Evolutionary conservation across 139 green algal species (phyloP).

Genomic region (Choricystis sp.): DNA sequence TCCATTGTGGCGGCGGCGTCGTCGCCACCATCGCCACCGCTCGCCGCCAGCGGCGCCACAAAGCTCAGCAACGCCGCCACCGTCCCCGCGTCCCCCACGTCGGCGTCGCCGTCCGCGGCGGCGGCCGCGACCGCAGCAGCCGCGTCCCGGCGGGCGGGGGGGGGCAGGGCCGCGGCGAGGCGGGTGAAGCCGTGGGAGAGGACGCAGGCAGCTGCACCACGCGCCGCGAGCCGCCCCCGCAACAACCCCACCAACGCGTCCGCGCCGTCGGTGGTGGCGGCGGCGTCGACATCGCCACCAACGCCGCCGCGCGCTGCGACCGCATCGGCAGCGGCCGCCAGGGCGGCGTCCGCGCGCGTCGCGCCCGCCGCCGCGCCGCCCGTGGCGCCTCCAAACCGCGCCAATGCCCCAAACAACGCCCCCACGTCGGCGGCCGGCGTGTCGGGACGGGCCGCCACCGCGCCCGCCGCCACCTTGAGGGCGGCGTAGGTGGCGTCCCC

Average conservation of each 20-base stretch:
- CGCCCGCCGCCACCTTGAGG: slow-evolving; percentile 32
- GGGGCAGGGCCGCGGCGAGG: background rate
- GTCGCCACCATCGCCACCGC: background rate
- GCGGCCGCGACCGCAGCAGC: background rate
- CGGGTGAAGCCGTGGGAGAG: background rate
- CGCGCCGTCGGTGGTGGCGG: no score
- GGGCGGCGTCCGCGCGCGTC: background rate
- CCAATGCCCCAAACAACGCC: slow-evolving; percentile 67
- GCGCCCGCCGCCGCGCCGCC: no score
- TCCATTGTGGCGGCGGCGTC: background rate
- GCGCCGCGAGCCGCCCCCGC: background rate
- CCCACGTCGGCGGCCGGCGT: slow-evolving; percentile 48
- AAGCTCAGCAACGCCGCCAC: background rate
- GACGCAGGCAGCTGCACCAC: no score
- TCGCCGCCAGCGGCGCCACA: background rate
- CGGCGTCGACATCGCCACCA: no score
- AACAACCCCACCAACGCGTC: background rate
- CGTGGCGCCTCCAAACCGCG: slow-evolving; percentile 51
- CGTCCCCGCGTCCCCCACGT: background rate
- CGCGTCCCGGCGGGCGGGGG: background rate
- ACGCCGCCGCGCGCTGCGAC: background rate
- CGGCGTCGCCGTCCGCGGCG: no score
- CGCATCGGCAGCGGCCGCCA: background rate
- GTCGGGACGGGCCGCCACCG: slow-evolving; percentile 35
- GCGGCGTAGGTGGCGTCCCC: slow-evolving; percentile 54